A percentile compares a stretch with the other conserved stretches of the same genome.
phyloP scores from a whole-genome alignment of 495 filamentous ascomycete genomes.

The Xylaria cubensis region DNA sequence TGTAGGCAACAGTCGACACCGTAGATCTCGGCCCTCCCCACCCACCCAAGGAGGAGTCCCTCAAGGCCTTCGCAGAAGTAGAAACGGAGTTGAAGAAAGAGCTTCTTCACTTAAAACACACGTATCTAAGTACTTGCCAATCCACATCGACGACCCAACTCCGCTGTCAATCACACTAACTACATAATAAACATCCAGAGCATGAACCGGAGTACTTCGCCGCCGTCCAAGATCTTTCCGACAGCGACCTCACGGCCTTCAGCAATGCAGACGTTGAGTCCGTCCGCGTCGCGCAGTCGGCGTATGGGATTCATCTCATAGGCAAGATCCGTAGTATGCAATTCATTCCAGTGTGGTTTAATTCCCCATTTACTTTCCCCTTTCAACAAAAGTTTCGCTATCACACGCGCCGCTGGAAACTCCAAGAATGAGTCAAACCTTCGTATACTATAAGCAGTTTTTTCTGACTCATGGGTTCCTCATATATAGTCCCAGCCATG shows the following conservation, averaged over 20 bases:
- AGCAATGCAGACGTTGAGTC: conserved; percentile 50
- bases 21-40: conserved; percentile 56
- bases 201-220: conserved; percentile 61
- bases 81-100: conserved; percentile 56
- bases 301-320: conserved; percentile 64
- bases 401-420: not conserved
- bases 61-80: conserved; percentile 57
- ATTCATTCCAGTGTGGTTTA: not conserved
- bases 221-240: conserved; percentile 52
- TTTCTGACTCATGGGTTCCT: not conserved
- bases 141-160: too few relatives aligned
- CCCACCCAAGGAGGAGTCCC: conserved; percentile 57
- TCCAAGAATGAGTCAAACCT: not conserved
- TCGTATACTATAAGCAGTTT: not conserved
- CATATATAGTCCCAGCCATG: conserved; percentile 46
- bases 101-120: conserved; percentile 58
- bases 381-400: not conserved
- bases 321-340: conserved; percentile 54
- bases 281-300: conserved; percentile 58
- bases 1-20: conserved; percentile 60
- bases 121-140: conserved; percentile 34
- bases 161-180: not conserved
- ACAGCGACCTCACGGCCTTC: conserved; percentile 57
- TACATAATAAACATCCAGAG: conserved; percentile 34
- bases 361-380: not conserved